phyloP scores from a whole-genome alignment of 331 rosid species.

The Ulmus americana region DNA sequence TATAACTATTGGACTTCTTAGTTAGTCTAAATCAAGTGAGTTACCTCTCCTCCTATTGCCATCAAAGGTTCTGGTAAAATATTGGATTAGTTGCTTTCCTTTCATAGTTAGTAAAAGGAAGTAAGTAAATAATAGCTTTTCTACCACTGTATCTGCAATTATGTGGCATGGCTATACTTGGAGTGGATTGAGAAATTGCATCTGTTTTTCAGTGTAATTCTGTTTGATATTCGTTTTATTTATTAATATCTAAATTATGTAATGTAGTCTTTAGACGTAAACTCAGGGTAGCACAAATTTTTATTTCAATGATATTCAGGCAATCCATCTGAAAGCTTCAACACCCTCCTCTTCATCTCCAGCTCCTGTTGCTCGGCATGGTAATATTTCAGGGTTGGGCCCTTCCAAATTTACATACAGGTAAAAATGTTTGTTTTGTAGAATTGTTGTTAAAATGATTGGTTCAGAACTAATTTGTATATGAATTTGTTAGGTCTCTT shows the following conservation, averaged over 20 bases:
- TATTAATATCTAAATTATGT: neutral
- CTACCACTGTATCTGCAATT: neutral
- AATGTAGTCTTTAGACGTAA: neutral
- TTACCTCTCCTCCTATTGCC: neutral
- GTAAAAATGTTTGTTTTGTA: conserved; percentile 35
- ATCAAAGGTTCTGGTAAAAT: neutral
- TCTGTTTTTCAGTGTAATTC: neutral
- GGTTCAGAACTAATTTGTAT: conserved; percentile 36
- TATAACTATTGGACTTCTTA: conserved; percentile 11
- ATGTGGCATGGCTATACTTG: neutral
- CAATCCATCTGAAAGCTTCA: conserved; percentile 49
- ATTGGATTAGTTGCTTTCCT: neutral
- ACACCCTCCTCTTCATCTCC: conserved; percentile 48
- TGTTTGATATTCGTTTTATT: neutral
- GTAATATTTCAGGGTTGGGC: conserved; percentile 50
- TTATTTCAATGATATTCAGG: conserved; percentile 42
- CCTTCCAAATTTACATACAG: conserved; percentile 79
- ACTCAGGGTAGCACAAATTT: conserved; percentile 17
- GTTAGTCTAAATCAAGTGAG: conserved; percentile 4
- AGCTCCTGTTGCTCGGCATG: conserved; percentile 46
- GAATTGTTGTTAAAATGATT: conserved; percentile 11
- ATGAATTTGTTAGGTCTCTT: conserved; percentile 61
- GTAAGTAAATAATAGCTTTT: neutral
- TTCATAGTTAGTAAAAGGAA: neutral
- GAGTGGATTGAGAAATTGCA: neutral